Evolutionary conservation across 2,329 filamentous ascomycete species (phyloP).

Genomic region (Cordyceps sp.): DNA sequence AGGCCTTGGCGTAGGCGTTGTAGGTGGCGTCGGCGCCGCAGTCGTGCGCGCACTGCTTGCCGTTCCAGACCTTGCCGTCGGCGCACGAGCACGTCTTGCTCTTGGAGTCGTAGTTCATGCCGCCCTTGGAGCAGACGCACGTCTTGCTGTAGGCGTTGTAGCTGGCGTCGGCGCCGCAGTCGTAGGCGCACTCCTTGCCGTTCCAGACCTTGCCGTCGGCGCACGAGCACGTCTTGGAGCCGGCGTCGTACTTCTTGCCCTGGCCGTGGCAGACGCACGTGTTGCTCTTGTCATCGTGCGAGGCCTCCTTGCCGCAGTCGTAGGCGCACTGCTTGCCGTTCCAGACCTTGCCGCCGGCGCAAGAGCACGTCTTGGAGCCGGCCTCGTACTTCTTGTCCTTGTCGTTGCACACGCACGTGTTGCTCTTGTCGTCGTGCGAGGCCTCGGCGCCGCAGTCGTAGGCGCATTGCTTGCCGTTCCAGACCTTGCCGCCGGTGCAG

Average conservation of each 20-base stretch:
- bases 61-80: constrained; percentile 1
- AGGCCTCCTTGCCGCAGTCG: constrained; percentile 2
- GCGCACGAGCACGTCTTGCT: constrained; percentile 2
- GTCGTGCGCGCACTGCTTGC: constrained; percentile 1
- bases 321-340: neutral
- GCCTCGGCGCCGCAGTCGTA: constrained; percentile 1
- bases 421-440: neutral
- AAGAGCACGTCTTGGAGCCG: constrained; percentile 1
- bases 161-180: neutral
- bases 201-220: neutral
- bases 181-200: neutral
- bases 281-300: neutral
- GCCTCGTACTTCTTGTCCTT: neutral
- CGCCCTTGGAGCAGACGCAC: constrained; percentile 1
- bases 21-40: constrained; percentile 2
- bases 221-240: constrained; percentile 1
- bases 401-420: neutral
- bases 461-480: neutral
- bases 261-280: constrained; percentile 1
- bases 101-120: neutral
- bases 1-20: neutral
- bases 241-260: neutral
- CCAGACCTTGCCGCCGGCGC: constrained; percentile 1
- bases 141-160: neutral
- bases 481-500: neutral